Base-by-base conservation (phyloP, 257 asterid genomes). In the Scutellaria barbata region DNA sequence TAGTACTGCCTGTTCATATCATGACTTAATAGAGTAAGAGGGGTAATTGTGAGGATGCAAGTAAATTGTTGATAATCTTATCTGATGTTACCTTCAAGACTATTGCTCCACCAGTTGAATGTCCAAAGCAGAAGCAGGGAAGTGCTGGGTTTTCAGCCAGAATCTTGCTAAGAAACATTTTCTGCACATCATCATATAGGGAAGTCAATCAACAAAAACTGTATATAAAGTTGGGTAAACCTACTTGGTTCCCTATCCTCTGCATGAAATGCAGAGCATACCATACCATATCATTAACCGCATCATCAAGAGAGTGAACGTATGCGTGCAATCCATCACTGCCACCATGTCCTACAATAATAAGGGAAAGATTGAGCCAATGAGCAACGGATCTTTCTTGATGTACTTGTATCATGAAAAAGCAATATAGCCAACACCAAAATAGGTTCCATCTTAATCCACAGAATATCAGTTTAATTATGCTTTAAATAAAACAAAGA, bases 311-410 rank as follows among this genome's bases (percentile, higher is more conserved):
- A 58, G 99, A 94, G 75, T 78, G 95, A 45, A 94, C 96, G 54
- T 87, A 94, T n/a, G 96, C 99, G 35, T 94, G 99, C 18, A 94
- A 79, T 63, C 96, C 97, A 76, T 94, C 97, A 53, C 97, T 94
- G 61, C 99, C 97, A 50, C 99, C 99, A 48, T 94, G 99, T 52
- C 97, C 99, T 89, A 81, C 65, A 59, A 69, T 43, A 63, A 46
- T 4, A 30, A 30, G 5, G 17, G 56, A 3, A 58, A 76, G 33
- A 58, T 42, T 30, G 52, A 60, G 35, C 14, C 18, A 10, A 67
- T 56, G 66, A 72, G 65, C 37, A 5, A 43, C 10, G 41, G 5
- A 35, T 42, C 60, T 53, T 61, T 52, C 10, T 17, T 51, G 16
- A 13, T 9, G 65, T 25, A 48, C 20, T 37, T 56, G 58, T 14